A percentile compares a stretch with the other conserved stretches of the same genome.
phyloP scores from a whole-genome alignment of 225 moss, liverwort and hornwort genomes.

The Neckera pumila region DNA sequence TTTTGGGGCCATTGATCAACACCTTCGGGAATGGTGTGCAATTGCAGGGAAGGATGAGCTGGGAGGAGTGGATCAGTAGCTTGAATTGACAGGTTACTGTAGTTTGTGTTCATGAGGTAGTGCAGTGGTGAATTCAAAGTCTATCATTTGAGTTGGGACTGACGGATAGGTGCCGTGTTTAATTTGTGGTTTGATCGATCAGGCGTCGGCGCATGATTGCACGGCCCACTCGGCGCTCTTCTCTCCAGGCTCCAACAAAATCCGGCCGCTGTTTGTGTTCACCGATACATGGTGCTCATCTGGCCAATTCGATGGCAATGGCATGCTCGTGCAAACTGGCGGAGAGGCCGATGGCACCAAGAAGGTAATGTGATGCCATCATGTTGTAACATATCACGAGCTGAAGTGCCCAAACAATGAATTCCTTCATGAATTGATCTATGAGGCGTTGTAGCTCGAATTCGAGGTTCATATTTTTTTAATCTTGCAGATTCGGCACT shows the following conservation, averaged over 20 bases:
- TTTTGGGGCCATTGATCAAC: background rate
- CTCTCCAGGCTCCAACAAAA: constrained; percentile 13
- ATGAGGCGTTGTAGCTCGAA: background rate
- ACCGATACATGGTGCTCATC: constrained; percentile 55
- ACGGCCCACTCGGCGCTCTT: constrained; percentile 44
- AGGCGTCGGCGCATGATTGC: constrained; percentile 26
- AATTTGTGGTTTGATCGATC: background rate
- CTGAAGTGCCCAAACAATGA: too few relatives aligned
- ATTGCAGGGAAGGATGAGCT: background rate
- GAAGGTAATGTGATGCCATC: constrained; percentile 6
- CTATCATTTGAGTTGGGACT: background rate
- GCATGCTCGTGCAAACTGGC: constrained; percentile 39
- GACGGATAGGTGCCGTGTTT: background rate
- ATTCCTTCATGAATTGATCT: background rate
- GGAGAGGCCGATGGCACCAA: constrained; percentile 28
- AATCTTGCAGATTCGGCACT: constrained; percentile 18
- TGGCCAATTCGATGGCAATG: constrained; percentile 31
- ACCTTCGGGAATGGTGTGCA: background rate
- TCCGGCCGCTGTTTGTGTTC: constrained; percentile 21
- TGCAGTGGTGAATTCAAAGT: background rate
- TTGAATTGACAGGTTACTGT: background rate
- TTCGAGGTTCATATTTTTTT: background rate
- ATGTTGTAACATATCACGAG: too few relatives aligned
- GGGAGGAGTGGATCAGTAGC: background rate
- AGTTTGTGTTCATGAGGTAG: background rate